A percentile compares a stretch with the other conserved stretches of the same genome.
Evolutionary conservation across 2,329 filamentous ascomycete species (phyloP).

Genomic region (Botrytis sinoallii): DNA sequence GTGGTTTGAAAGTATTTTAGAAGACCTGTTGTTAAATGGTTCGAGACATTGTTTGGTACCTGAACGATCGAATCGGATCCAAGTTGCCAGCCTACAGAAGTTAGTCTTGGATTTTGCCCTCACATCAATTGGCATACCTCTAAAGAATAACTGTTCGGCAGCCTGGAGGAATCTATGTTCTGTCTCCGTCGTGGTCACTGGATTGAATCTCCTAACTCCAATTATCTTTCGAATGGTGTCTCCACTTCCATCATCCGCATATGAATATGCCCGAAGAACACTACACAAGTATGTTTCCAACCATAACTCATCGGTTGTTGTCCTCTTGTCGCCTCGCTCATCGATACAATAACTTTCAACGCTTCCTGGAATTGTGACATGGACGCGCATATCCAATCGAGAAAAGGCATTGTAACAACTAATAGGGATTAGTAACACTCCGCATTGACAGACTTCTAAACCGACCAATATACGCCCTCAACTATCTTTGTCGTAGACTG

Average conservation of each 20-base stretch:
- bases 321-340: conserved; percentile 90
- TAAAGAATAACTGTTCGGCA: conserved; percentile 92
- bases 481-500: conserved; percentile 79
- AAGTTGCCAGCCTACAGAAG: conserved; percentile 74
- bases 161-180: conserved; percentile 95
- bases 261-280: conserved; percentile 89
- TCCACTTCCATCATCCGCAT: conserved; percentile 91
- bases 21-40: conserved; percentile 90
- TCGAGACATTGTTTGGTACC: conserved; percentile 93
- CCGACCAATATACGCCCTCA: conserved; percentile 89
- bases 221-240: conserved; percentile 96
- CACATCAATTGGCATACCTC: conserved; percentile 52
- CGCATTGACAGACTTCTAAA: not conserved
- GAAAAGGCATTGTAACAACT: conserved; percentile 99
- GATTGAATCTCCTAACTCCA: conserved; percentile 95
- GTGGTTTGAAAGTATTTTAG: conserved; percentile 95
- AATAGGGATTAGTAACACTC: conserved; percentile 35
- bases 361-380: conserved; percentile 93
- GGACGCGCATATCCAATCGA: conserved; percentile 94
- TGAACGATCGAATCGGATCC: conserved; percentile 97
- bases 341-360: conserved; percentile 98
- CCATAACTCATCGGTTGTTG: conserved; percentile 92
- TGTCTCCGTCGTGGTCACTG: conserved; percentile 95
- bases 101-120: conserved; percentile 22
- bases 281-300: conserved; percentile 96